A percentile compares a stretch with the other conserved stretches of the same genome.
phyloP scores from a whole-genome alignment of 495 filamentous ascomycete genomes.

The Hypoxylon lienhwacheense region DNA sequence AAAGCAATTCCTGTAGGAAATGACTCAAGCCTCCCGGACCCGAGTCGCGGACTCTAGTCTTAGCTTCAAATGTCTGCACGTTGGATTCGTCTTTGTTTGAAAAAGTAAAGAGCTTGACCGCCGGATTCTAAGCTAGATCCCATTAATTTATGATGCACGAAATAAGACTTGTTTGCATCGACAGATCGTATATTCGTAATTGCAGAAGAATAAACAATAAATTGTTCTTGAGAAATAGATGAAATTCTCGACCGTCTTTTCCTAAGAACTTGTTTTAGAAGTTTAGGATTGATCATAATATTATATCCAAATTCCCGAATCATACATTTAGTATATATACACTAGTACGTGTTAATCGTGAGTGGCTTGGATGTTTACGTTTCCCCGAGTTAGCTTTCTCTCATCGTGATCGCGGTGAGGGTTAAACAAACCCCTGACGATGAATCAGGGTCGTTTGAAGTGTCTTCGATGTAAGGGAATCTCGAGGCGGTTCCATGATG shows the following conservation, averaged over 20 bases:
- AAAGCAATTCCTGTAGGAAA: constrained; percentile 17
- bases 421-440: not conserved
- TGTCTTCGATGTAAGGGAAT: constrained; percentile 5
- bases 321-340: too few relatives aligned
- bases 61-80: too few relatives aligned
- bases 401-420: constrained; percentile 1
- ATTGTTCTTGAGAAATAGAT: constrained; percentile 12
- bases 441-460: constrained; percentile 8
- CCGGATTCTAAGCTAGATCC: too few relatives aligned
- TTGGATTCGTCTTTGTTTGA: too few relatives aligned
- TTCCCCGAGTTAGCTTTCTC: not conserved
- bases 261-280: too few relatives aligned
- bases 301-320: not conserved
- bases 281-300: too few relatives aligned
- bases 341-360: not conserved
- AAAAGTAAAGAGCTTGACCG: not conserved
- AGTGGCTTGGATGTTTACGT: not conserved
- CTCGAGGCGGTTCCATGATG: constrained; percentile 21
- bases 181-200: too few relatives aligned
- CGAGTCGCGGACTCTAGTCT: constrained; percentile 28
- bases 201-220: too few relatives aligned
- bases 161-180: too few relatives aligned
- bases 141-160: too few relatives aligned
- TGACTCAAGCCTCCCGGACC: constrained; percentile 31
- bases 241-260: constrained; percentile 2